Evolutionary conservation across 345 rosid species (phyloP), one percentile per base, ranked within the genome.

Genomic region (Combretum micranthum): DNA sequence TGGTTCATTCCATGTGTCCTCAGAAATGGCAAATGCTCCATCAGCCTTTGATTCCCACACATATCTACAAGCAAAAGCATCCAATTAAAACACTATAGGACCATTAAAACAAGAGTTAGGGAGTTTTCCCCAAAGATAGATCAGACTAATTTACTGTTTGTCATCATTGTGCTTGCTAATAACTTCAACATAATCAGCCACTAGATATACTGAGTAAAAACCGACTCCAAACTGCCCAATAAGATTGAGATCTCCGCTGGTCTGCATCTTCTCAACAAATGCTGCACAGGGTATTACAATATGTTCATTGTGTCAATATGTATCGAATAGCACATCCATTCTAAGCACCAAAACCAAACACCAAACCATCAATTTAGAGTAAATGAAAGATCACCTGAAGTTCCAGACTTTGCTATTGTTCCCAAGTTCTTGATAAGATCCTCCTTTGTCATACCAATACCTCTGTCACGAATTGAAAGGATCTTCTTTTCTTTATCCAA

Each of bases 221-320:
- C 99, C 99, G 74, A 93, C 99, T 56, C 99, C 99, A 76, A 93
- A 93, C 56, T 93, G 97, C 55, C 99, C 99, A 76, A 93, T 93
- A 65, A 93, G 90, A 71, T 93, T 93, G 32, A 93, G 79, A 68
- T 89, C 99, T 37, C 96, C 99, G 44, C 97, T 80, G 37, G 88
- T 72, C 83, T 93, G 94, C 97, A 93, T 85, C 68, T 89, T 93
- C 83, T 93, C 99, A 71, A 89, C 99, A 64, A 93, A 89, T 58
- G 99, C 97, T 93, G 77, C 59, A 59, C 21, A 42, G 60, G 53
- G 16, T 59, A 39, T 19, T 2, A 47, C 47, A 60, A 26, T 39
- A 47, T 7, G 69, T 26, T 20, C 45, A 22, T 42, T 0, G 6
- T 18, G 37, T 53, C 14, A 53, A 22, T 21, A 53, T 39, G 22